Percentiles rank a stretch among this genome's conserved stretches.
phyloP scores from a whole-genome alignment of 2,329 filamentous ascomycete species.

The Neurospora crassa region DNA sequence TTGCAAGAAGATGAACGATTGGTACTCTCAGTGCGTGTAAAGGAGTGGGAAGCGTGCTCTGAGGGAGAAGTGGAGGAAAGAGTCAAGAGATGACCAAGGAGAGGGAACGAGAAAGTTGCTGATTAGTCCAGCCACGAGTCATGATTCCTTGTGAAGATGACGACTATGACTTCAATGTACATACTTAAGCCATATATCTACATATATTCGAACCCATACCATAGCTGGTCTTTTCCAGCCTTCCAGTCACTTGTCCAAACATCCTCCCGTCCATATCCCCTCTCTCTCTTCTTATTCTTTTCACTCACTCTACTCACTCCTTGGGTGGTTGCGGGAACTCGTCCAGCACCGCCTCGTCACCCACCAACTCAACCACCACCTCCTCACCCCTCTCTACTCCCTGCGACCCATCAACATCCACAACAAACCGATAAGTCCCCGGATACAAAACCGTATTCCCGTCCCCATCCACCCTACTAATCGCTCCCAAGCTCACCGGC shows the following conservation, averaged over 20 bases:
- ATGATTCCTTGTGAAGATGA: neutral
- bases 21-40: conserved; percentile 32
- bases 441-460: conserved; percentile 46
- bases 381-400: conserved; percentile 21
- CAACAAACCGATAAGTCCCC: conserved; percentile 36
- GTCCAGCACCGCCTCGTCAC: conserved; percentile 32
- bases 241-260: neutral
- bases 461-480: conserved; percentile 38
- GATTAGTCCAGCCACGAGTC: neutral
- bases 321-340: conserved; percentile 16
- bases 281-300: too few species aligned
- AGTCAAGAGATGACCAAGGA: neutral
- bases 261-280: neutral
- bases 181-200: neutral
- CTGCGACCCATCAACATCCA: conserved; percentile 36
- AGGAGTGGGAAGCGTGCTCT: neutral
- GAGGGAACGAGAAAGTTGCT: neutral
- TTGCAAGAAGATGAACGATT: conserved; percentile 29
- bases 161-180: neutral
- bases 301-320: neutral
- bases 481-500: conserved; percentile 35
- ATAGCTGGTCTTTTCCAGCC: neutral
- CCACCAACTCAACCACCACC: conserved; percentile 36
- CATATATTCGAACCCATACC: neutral
- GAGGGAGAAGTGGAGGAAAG: neutral